These are phyloP conservation scores for Cichorium intybus DNA, from an alignment of 140 eudicot species.

Conservation along the genomic window DNA sequence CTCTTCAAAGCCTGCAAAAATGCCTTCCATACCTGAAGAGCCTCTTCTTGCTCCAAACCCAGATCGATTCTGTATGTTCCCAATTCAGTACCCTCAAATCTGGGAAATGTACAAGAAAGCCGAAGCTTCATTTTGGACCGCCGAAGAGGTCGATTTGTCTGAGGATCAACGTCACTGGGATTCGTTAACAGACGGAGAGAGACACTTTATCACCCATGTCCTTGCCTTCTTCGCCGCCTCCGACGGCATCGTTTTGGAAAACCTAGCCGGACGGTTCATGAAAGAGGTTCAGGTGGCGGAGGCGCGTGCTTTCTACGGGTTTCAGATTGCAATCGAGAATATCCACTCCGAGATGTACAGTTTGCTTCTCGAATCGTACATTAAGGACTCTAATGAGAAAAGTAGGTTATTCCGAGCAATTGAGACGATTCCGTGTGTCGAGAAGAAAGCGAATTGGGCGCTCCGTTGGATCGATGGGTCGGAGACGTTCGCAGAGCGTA, in stretches of 20 bases:
- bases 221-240: slow-evolving; percentile 83
- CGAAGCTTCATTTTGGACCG: slow-evolving; percentile 59
- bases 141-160: slow-evolving; percentile 73
- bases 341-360: slow-evolving; percentile 81
- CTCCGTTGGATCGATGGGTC: slow-evolving; percentile 61
- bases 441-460: slow-evolving; percentile 80
- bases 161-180: slow-evolving; percentile 59
- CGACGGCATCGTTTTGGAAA: slow-evolving; percentile 64
- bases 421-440: slow-evolving; percentile 54
- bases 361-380: slow-evolving; percentile 54
- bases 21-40: slow-evolving; percentile 53
- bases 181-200: slow-evolving; percentile 40
- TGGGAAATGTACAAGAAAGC: slow-evolving; percentile 87
- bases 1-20: slow-evolving; percentile 2
- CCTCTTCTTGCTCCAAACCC: slow-evolving; percentile 65
- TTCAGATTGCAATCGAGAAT: slow-evolving; percentile 76
- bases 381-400: slow-evolving; percentile 51
- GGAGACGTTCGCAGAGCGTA: slow-evolving; percentile 58
- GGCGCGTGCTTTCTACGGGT: slow-evolving; percentile 76
- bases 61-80: slow-evolving; percentile 72
- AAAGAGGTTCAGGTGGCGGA: slow-evolving; percentile 61
- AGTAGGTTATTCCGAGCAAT: slow-evolving; percentile 49
- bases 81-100: slow-evolving; percentile 68
- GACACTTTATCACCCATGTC: slow-evolving; percentile 38
- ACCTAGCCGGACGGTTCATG: slow-evolving; percentile 58